These are phyloP conservation scores for Polychaeton citri DNA, from an alignment of 2,329 filamentous ascomycete genomes.

Conservation along the genomic window DNA sequence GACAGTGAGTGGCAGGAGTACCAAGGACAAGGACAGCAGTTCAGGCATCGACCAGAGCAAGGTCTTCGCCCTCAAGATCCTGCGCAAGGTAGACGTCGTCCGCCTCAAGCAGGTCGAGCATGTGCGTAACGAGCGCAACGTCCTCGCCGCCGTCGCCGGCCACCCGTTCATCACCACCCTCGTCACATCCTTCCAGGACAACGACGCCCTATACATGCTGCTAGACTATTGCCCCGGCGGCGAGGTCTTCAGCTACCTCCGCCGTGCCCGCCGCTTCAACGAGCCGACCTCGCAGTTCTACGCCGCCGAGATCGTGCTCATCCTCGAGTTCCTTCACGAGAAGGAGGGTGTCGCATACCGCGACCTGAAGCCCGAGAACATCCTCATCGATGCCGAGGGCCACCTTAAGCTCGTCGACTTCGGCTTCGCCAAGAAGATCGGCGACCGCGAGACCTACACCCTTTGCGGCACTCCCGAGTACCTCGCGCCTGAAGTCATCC, in stretches of 20 bases:
- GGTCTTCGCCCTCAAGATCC: conserved; percentile 71
- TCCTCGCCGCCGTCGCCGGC: conserved; percentile 63
- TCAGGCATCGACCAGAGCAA: conserved; percentile 31
- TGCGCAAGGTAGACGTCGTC: conserved; percentile 57
- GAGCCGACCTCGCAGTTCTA: conserved; percentile 70
- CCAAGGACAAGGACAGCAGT: conserved; percentile 32
- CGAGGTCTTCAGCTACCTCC: conserved; percentile 72
- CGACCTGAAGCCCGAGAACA: conserved; percentile 72
- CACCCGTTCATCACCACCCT: conserved; percentile 75
- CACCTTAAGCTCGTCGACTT: conserved; percentile 78
- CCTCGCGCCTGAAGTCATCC: conserved; percentile 71
- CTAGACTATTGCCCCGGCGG: conserved; percentile 74
- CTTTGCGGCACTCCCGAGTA: conserved; percentile 76
- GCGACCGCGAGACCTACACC: conserved; percentile 63
- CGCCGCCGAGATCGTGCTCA: conserved; percentile 69
- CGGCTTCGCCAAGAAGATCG: conserved; percentile 70
- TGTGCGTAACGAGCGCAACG: conserved; percentile 68
- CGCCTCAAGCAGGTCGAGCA: conserved; percentile 78
- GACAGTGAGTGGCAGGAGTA: conserved; percentile 9
- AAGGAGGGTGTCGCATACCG: conserved; percentile 68
- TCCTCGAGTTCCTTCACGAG: conserved; percentile 70
- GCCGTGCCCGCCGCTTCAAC: conserved; percentile 65
- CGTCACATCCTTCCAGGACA: conserved; percentile 65
- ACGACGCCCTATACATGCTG: conserved; percentile 68
- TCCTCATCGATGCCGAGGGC: conserved; percentile 62